Percentiles rank a stretch among this genome's conserved stretches.
These are phyloP conservation scores for Pseudogymnoascus sp. DNA, from an alignment of 2,329 filamentous ascomycete species.

Conservation along the genomic window DNA sequence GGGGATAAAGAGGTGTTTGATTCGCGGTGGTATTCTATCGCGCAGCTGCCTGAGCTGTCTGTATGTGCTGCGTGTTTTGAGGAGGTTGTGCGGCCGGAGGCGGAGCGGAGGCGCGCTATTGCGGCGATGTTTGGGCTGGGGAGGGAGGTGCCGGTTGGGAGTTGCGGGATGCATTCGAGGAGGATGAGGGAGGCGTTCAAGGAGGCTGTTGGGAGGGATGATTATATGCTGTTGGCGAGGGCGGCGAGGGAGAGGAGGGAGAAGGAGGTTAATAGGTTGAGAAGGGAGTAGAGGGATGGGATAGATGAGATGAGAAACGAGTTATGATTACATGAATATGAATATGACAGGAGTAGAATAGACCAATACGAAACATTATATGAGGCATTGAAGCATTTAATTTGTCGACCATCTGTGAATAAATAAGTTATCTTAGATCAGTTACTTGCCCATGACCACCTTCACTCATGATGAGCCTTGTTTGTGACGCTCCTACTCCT, in stretches of 20 bases:
- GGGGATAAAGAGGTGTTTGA: slow-evolving; percentile 53
- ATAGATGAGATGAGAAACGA: slow-evolving; percentile 27
- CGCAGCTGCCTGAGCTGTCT: slow-evolving; percentile 65
- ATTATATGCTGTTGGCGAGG: slow-evolving; percentile 53
- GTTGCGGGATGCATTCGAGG: slow-evolving; percentile 72
- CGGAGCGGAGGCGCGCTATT: slow-evolving; percentile 45
- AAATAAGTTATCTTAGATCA: background rate
- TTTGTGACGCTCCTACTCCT: background rate
- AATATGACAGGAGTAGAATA: background rate
- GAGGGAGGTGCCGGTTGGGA: slow-evolving; percentile 43
- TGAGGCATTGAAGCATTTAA: background rate
- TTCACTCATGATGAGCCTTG: background rate
- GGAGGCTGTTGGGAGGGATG: slow-evolving; percentile 55
- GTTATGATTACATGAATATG: background rate
- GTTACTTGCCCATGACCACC: background rate
- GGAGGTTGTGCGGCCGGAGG: slow-evolving; percentile 63
- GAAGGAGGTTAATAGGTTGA: slow-evolving; percentile 46
- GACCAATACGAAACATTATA: background rate
- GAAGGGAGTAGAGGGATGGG: slow-evolving; percentile 52
- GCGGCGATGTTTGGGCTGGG: slow-evolving; percentile 57
- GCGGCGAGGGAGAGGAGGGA: slow-evolving; percentile 51
- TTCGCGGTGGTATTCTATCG: slow-evolving; percentile 69
- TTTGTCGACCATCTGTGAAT: background rate
- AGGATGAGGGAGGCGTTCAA: slow-evolving; percentile 70
- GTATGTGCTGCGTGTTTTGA: slow-evolving; percentile 85